A percentile compares a stretch with the other conserved stretches of the same genome.
Conservation (phyloP, 78 protist species). For the Mantamonas sphyraenae region DNA sequence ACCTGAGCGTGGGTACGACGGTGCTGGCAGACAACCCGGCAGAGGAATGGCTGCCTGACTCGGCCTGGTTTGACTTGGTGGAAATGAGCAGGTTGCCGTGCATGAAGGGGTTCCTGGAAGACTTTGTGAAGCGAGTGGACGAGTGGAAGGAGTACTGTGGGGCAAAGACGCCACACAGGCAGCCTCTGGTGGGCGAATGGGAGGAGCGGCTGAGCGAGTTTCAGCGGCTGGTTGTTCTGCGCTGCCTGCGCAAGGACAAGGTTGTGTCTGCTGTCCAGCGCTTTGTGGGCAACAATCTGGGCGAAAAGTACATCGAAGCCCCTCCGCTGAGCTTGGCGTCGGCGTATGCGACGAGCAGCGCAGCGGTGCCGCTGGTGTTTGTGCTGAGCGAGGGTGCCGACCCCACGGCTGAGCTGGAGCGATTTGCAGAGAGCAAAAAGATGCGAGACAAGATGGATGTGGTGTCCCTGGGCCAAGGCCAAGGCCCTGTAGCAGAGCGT, state of each 20-base stretch:
- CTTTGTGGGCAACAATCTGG: conserved; percentile 47
- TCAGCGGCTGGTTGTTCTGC: conserved; percentile 44
- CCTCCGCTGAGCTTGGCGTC: conserved; percentile 66
- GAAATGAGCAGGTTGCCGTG: conserved; percentile 11
- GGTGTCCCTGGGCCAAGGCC: conserved; percentile 45
- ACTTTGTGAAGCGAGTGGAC: not conserved
- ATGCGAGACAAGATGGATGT: not conserved
- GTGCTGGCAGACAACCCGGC: conserved; percentile 18
- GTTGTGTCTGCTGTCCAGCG: conserved; percentile 41
- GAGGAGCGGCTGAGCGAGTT: not conserved
- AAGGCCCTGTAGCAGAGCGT: conserved; percentile 34
- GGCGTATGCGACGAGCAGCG: conserved; percentile 47
- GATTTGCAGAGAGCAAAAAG: not conserved
- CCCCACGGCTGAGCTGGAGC: conserved; percentile 44
- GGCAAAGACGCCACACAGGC: conserved; percentile 10
- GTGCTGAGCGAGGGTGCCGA: conserved; percentile 77
- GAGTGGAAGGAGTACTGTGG: conserved; percentile 28
- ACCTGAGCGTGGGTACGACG: conserved; percentile 6
- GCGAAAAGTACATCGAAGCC: conserved; percentile 59
- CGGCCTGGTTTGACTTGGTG: conserved; percentile 43
- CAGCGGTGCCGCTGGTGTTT: conserved; percentile 67
- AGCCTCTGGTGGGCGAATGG: not conserved
- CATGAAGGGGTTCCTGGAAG: not conserved
- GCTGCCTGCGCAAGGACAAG: conserved; percentile 71
- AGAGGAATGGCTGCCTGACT: conserved; percentile 36